These are phyloP conservation scores for Monosporozyma unispora DNA, from an alignment of 805 yeast species.

Conservation along the genomic window DNA sequence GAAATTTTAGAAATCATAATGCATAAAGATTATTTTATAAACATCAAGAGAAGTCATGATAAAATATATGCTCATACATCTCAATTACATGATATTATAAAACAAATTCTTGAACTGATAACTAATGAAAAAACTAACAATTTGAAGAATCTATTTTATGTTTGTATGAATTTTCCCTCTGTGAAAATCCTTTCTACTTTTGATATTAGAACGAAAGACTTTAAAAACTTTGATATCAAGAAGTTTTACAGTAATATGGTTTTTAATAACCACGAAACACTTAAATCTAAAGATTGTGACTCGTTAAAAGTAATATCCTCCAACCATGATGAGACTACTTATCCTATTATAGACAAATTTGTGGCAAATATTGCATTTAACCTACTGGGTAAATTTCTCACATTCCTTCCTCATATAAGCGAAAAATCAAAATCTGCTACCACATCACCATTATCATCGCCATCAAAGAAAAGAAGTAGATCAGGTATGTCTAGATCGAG, in stretches of 20 bases:
- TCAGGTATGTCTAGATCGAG: conserved; percentile 5
- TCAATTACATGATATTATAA: conserved; percentile 7
- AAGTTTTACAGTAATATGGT: neutral
- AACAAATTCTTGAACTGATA: conserved; percentile 3
- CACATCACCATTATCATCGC: neutral
- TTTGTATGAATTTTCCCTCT: conserved; percentile 19
- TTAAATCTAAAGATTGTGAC: neutral
- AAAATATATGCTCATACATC: conserved; percentile 6
- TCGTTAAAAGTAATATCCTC: neutral
- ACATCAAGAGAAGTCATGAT: conserved; percentile 1
- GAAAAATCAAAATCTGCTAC: neutral
- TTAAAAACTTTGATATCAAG: conserved; percentile 8
- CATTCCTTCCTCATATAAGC: neutral
- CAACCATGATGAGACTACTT: neutral
- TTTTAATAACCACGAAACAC: neutral
- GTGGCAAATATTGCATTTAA: neutral
- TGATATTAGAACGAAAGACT: conserved; percentile 21
- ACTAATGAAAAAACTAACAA: neutral
- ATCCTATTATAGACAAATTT: neutral
- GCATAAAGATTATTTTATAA: neutral
- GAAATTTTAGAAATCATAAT: conserved; percentile 13
- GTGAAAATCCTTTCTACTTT: conserved; percentile 3
- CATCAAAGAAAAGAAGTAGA: neutral
- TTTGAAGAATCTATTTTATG: conserved; percentile 11
- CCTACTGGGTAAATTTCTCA: neutral